These are phyloP conservation scores for Przewalskia tangutica DNA, from an alignment of 257 asterid species.

Conservation along the genomic window DNA sequence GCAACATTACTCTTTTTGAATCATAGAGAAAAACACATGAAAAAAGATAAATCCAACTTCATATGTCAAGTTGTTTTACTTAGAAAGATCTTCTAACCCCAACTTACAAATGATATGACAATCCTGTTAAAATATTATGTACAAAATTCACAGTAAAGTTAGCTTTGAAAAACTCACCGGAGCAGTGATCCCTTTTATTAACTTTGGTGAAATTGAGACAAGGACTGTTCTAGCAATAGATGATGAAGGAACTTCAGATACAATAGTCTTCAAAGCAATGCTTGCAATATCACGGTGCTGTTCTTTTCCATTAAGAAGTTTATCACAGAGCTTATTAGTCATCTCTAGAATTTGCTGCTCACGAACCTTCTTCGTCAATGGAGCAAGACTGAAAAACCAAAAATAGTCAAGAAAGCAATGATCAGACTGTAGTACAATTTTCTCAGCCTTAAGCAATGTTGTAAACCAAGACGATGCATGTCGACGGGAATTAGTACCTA, in stretches of 20 bases:
- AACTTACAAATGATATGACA: background rate
- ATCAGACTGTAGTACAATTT: slow-evolving; percentile 4
- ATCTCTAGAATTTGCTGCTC: slow-evolving; percentile 81
- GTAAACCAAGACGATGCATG: background rate
- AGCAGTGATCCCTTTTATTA: slow-evolving; percentile 68
- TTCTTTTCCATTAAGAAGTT: slow-evolving; percentile 86
- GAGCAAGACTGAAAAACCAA: slow-evolving; percentile 46
- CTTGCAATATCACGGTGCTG: slow-evolving; percentile 92
- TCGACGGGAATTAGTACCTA: slow-evolving; percentile 2
- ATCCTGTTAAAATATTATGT: background rate
- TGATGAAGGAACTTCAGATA: slow-evolving; percentile 85
- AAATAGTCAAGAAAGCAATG: slow-evolving; percentile 12
- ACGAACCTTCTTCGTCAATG: slow-evolving; percentile 82
- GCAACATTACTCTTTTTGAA: background rate
- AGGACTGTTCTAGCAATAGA: slow-evolving; percentile 69
- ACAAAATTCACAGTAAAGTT: background rate
- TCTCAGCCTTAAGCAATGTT: background rate
- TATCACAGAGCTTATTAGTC: slow-evolving; percentile 90
- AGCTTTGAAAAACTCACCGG: slow-evolving; percentile 37
- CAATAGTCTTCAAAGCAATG: slow-evolving; percentile 94
- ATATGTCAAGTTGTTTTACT: background rate
- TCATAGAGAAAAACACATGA: background rate
- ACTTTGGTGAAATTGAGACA: slow-evolving; percentile 72
- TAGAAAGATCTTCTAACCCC: background rate
- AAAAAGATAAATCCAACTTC: background rate